Conservation (phyloP, 352 stramenopile species). For the Globisporangium cederbergense region DNA sequence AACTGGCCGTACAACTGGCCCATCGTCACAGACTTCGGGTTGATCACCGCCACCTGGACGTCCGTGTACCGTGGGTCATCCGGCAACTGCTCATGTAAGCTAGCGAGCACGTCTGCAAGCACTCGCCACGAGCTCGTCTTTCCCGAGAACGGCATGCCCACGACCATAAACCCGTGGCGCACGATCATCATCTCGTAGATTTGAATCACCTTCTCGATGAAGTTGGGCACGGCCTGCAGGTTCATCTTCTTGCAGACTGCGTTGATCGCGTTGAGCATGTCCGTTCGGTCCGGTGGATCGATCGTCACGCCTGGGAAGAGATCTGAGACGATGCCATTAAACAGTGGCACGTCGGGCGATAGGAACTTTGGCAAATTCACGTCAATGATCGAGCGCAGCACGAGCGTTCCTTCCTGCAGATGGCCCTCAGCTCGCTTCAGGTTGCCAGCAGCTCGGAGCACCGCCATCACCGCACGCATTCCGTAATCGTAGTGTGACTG, state of each 20-base stretch:
- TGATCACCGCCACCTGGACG: conserved; percentile 84
- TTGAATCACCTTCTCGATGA: conserved; percentile 93
- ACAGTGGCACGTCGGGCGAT: conserved; percentile 91
- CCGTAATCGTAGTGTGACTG: conserved; percentile 96
- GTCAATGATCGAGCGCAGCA: conserved; percentile 92
- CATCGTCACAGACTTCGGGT: conserved; percentile 93
- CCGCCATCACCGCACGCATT: conserved; percentile 93
- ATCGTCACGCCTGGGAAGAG: conserved; percentile 90
- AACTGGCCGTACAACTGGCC: conserved; percentile 94
- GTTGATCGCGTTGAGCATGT: conserved; percentile 85
- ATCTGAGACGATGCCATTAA: conserved; percentile 93
- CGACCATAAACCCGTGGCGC: conserved; percentile 95
- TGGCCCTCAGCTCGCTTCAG: conserved; percentile 82
- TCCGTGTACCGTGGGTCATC: conserved; percentile 72
- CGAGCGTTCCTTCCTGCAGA: conserved; percentile 84
- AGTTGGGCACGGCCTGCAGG: conserved; percentile 86
- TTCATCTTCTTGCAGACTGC: conserved; percentile 74
- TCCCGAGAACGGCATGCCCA: conserved; percentile 92
- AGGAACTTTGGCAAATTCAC: conserved; percentile 94
- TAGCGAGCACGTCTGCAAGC: conserved; percentile 85
- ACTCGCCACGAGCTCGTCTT: conserved; percentile 92
- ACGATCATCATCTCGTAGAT: conserved; percentile 98
- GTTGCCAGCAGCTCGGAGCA: conserved; percentile 91
- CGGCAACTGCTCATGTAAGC: conserved; percentile 66
- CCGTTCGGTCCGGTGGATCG: conserved; percentile 81